phyloP scores from a whole-genome alignment of 495 filamentous ascomycete species.

The Xylaria longipes region DNA sequence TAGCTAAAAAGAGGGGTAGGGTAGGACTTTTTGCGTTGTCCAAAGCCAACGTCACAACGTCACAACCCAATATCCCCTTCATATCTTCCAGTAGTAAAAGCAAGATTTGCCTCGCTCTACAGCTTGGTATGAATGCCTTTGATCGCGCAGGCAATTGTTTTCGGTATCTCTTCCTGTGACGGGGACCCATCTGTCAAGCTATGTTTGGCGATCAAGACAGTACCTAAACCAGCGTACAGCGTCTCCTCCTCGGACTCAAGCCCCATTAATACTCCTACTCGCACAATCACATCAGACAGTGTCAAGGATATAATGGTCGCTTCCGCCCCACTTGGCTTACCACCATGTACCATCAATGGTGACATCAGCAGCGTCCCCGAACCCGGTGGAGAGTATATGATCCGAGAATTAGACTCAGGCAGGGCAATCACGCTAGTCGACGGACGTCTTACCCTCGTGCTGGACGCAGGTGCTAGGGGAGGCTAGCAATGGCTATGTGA shows the following conservation, averaged over 20 bases:
- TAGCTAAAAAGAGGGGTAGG: too few relatives aligned
- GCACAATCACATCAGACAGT: neutral
- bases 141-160: neutral
- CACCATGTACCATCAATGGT: neutral
- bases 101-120: too few relatives aligned
- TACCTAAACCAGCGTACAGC: neutral
- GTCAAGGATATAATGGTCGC: neutral
- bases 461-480: neutral
- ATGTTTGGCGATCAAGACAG: neutral
- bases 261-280: neutral
- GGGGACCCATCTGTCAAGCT: neutral
- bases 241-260: neutral
- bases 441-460: neutral
- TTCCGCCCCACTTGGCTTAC: neutral
- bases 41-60: too few relatives aligned
- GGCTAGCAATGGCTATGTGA: conserved; percentile 7
- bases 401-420: neutral
- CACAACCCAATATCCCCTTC: too few relatives aligned
- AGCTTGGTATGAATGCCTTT: too few relatives aligned
- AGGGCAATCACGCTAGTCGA: neutral
- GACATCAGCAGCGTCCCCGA: neutral
- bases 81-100: too few relatives aligned
- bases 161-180: neutral
- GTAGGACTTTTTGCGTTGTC: too few relatives aligned
- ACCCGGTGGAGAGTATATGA: conserved; percentile 1